Evolutionary conservation across 2,329 filamentous ascomycete genomes (phyloP), one percentile per base, ranked within the genome.

Genomic region (Graphilbum fragrans): DNA sequence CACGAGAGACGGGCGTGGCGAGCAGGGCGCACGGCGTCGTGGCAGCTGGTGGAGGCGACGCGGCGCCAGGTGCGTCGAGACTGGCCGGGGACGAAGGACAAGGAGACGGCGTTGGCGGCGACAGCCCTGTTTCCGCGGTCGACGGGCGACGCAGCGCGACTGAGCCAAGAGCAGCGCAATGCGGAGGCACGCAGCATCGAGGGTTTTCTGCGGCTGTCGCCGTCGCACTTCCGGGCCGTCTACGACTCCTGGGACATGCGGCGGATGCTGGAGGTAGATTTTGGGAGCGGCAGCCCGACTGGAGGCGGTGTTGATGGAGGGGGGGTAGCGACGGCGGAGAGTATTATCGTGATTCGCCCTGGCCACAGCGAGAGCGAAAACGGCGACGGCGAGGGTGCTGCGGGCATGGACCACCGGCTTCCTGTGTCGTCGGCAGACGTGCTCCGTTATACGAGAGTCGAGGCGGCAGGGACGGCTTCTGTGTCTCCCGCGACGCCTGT

Each of bases 201-300:
- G 51, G 74, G 70, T 34, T 93, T 83, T 50, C 58, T 93, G 17
- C 66, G 65, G 0, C 77, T 82, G 51, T 80, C 76, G 50, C 88
- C 90, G 4, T 73, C 76, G 33, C 76, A 93, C 50, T 94, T 94
- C 57, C 77, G 80, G 19, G 80, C 79, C 52, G 67, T 77, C 1
- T 96, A 84, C 53, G 65, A 82, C 44, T 82, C 83, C 3, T 96
- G 92, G 90, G 85, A 96, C 53, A 96, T 96, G 88, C 78, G 78
- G 41, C 76, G 87, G 45, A 78, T 68, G 47, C 65, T 96, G 3
- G 82, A 92, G 52, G 86, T 94, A 3, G 92, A 98, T 55, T 96
- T 95, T 60, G 82, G 82, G 33, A 78, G 76, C 18, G 85, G 88
- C 49, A 41, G 75, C 29, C 12, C 12, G 31, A 18, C 34, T 4